Evolutionary conservation across 345 rosid species (phyloP), one percentile per base, ranked within the genome.

Genomic region (Toxicodendron radicans): DNA sequence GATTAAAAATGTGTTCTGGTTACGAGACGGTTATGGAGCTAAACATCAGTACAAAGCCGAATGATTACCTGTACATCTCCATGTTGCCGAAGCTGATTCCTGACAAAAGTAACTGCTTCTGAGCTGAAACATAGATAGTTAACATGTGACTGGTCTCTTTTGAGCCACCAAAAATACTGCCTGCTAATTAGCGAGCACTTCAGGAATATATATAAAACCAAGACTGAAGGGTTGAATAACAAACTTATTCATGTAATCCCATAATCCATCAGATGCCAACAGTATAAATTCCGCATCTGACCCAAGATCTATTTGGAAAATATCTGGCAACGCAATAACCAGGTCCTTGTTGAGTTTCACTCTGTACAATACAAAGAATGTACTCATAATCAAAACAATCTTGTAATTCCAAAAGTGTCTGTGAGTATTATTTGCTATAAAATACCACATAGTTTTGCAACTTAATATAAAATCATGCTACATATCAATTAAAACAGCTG

Each of bases 211-310:
- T 35, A 35, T 53, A n/a, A 58, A 3, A 43, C 8, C 21, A 52
- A 75, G 58, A 69, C 56, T 5, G 52, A 13, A 64, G 56, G 45
- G 56, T 48, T 70, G 67, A 52, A 17, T 0, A 27, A 58, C 24
- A 59, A 49, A 94, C 99, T 95, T 89, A 58, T 84, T 88, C 79
- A 95, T 89, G 85, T 91, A 95, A 87, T 95, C 98, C 98, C 98
- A 92, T 72, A 94, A 77, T 66, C 98, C 97, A 79, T 94, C 99
- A 75, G 97, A 89, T 76, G 97, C 99, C 76, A 95, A 79, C 45
- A 95, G 43, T 60, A 95, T 61, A 78, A 95, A 91, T 63, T 92
- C 99, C 67, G 88, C 87, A 82, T 91, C 99, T 17, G 94, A 82
- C 30, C 86, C 91, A 17, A 95, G 85, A 70, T 89, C 59, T 61